Evolutionary conservation across 768 basidiomycete genomes (phyloP).

Genomic region (Lactifluus volemus): DNA sequence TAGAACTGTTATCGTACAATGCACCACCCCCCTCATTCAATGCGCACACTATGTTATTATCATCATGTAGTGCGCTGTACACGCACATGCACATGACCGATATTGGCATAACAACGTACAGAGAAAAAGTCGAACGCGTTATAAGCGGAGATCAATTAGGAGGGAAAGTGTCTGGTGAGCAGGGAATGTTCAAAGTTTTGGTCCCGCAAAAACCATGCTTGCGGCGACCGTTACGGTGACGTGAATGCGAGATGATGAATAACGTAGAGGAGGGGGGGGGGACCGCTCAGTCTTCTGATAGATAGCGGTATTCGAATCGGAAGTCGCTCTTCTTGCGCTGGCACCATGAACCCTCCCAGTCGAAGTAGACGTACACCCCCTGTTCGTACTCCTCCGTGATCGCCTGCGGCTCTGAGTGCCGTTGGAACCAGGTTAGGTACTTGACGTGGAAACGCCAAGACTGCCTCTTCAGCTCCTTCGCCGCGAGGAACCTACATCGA

Average conservation of each 20-base stretch:
- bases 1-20: not conserved
- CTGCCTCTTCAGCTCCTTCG: constrained; percentile 93
- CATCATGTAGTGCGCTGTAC: constrained; percentile 5
- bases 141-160: constrained; percentile 5
- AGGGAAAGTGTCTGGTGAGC: not conserved
- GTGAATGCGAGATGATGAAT: not conserved
- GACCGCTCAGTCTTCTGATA: constrained; percentile 68
- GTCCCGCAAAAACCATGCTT: not conserved
- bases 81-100: not conserved
- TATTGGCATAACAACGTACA: constrained; percentile 12
- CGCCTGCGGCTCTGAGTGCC: constrained; percentile 94
- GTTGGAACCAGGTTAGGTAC: constrained; percentile 99
- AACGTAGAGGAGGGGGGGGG: not conserved
- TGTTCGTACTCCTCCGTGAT: constrained; percentile 99
- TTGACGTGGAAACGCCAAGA: constrained; percentile 99
- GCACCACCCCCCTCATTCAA: not conserved
- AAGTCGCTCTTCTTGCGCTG: constrained; percentile 98
- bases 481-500: constrained; percentile 72
- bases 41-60: constrained; percentile 10
- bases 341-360: constrained; percentile 99
- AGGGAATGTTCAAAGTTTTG: not conserved
- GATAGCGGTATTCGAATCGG: constrained; percentile 91
- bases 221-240: not conserved
- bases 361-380: constrained; percentile 98
- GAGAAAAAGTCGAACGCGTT: not conserved